Conservation (phyloP, 208 protist species). For the Entamoeba invadens region DNA sequence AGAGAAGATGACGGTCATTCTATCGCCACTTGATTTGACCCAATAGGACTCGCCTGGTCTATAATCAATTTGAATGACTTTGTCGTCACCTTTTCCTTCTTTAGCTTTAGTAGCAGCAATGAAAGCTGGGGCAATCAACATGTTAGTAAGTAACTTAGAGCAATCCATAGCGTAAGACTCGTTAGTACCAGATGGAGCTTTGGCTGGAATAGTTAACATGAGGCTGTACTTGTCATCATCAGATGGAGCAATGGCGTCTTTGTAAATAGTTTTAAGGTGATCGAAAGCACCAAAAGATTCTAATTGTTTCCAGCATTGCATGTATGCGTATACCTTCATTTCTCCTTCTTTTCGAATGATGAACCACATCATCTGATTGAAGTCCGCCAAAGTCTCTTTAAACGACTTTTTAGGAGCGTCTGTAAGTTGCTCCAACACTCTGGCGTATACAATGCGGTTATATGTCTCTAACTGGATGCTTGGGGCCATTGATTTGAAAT, state of each 20-base stretch:
- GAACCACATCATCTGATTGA: neutral
- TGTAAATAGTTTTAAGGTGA: neutral
- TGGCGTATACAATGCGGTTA: neutral
- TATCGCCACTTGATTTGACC: neutral
- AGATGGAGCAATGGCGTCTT: neutral
- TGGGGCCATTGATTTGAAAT: neutral
- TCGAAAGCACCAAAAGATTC: neutral
- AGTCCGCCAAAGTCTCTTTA: neutral
- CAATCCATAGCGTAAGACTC: neutral
- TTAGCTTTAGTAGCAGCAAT: neutral
- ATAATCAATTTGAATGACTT: slow-evolving; percentile 3
- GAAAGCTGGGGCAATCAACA: neutral
- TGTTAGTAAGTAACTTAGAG: neutral
- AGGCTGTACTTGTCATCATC: neutral
- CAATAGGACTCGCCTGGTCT: neutral
- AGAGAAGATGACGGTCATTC: slow-evolving; percentile 13
- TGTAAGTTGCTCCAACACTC: neutral
- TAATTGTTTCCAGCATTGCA: neutral
- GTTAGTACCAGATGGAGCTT: too few relatives aligned
- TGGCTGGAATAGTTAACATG: neutral
- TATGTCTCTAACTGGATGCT: neutral
- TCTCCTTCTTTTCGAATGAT: neutral
- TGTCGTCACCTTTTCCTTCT: neutral
- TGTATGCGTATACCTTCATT: neutral
- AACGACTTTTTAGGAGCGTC: neutral